phyloP scores from a whole-genome alignment of 192 early-diverging fungal genomes.

The Podila epicladia region DNA sequence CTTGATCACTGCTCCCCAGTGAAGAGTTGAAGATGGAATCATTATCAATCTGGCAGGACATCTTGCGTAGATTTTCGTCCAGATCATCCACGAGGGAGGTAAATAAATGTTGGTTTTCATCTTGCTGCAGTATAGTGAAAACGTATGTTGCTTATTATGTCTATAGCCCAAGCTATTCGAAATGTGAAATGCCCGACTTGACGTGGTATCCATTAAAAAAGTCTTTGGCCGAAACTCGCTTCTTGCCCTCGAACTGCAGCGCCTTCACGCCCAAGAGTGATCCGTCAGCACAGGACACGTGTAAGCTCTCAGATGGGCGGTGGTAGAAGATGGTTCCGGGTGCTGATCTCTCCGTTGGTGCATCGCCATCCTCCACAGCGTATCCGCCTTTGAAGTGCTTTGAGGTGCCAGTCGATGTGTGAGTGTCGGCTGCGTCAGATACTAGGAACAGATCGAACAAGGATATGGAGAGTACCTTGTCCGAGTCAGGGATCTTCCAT shows the following conservation, averaged over 20 bases:
- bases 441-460: constrained; percentile 35
- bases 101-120: too few relatives aligned
- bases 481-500: constrained; percentile 58
- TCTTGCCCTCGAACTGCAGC: constrained; percentile 73
- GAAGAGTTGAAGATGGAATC: too few relatives aligned
- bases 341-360: not conserved
- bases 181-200: constrained; percentile 33
- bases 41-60: too few relatives aligned
- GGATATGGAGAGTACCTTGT: constrained; percentile 48
- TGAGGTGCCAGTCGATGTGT: not conserved
- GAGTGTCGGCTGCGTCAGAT: not conserved
- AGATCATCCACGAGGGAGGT: too few relatives aligned
- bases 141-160: too few relatives aligned
- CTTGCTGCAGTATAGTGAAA: too few relatives aligned
- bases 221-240: constrained; percentile 59
- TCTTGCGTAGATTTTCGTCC: too few relatives aligned
- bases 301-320: constrained; percentile 39
- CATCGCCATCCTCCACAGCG: constrained; percentile 11
- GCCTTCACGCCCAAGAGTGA: constrained; percentile 55
- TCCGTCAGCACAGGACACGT: constrained; percentile 63
- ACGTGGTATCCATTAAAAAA: constrained; percentile 80
- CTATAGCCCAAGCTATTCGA: constrained; percentile 8
- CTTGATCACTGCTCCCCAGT: too few relatives aligned
- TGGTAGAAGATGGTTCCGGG: constrained; percentile 44
- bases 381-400: constrained; percentile 9